Base-by-base conservation (phyloP, 2,329 filamentous ascomycete genomes). In the Hypoxylon sp. region DNA sequence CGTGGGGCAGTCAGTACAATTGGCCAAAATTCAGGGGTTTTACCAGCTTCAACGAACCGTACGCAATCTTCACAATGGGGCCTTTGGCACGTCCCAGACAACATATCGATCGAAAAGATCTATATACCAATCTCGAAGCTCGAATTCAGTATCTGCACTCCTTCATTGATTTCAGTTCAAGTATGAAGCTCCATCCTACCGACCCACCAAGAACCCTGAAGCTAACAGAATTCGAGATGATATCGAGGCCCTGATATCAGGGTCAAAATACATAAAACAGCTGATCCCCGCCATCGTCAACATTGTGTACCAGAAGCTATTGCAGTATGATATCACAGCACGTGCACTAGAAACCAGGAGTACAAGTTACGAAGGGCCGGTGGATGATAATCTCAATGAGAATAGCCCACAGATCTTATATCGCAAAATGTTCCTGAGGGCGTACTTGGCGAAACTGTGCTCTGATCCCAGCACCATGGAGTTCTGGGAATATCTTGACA, bases 401-500 rank as follows among this genome's bases (percentile, higher is more conserved):
- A 85, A 91, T 69, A 91, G 89, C 70, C 91, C 91, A 1, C 91
- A 93, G 78, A 93, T 95, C 71, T 79, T 90, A 72, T 88, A 93
- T 75, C 87, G 92, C 69, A 94, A 94, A 82, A 90, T 92, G 84
- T 94, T 94, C 75, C 79, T 90, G 56, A 83, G 91, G n/a, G 92
- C 91, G 58, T 95, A 94, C 72, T 82, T 95, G 32, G 88, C 86
- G 66, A 92, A 90, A 78, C 81, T 95, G 39, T 93, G 92, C 78
- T 90, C 89, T 4, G 92, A 94, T 75, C 91, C 91, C 0, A 89
- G 88, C 55, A 88, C 88, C 70, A 89, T 92, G 85, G 89, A 93
- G 68, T 93, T 93, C 78, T 95, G 92, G 92, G 88, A 92, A 75
- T 95, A 95, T 76, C 82, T 95, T 48, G 91, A 94, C 81, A 94